Evolutionary conservation across 2,329 filamentous ascomycete genomes (phyloP), one percentile per base, ranked within the genome.

Genomic region (Teratosphaeria zuluensis): DNA sequence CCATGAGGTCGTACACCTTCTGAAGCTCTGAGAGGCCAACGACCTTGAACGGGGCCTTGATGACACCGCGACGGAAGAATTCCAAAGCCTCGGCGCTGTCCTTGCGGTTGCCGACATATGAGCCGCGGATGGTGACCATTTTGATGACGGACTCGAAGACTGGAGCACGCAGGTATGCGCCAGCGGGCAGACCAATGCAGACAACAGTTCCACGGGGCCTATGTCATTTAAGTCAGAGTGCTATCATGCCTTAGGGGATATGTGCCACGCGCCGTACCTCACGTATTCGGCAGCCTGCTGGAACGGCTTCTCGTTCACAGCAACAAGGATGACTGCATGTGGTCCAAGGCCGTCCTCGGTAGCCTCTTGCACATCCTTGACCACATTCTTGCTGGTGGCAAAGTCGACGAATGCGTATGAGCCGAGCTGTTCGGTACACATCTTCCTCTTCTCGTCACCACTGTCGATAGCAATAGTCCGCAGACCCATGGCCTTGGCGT

Each of bases 41-140:
- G 7, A 84, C 83, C 86, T 96, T 95, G 83, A 82, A 94, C 7
- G 92, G 92, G 4, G 86, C 85, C 71, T 90, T 87, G 81, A 97
- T 92, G 63, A 95, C 77, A 16, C 92, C 92, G 24, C 88, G 82
- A 59, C 82, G 78, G 80, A 84, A 96, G 79, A 96, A 96, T 65
- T 96, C 92, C 62, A 97, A 80, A 2, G 92, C 92, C 79, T 97
- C 92, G 56, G 86, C 83, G 0, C 86, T 87, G 73, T 97, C 92
- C 72, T 88, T 85, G 65, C 92, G 84, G 79, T 95, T 96, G 59
- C 92, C 92, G 65, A 97, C 92, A 72, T 96, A 96, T 67, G 86
- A 90, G 61, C 92, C 92, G 79, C 89, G 89, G 80, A 97, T 96
- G 68, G 76, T 86, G 78, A 96, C 86, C 90, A 96, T 96, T 76